Evolutionary conservation across 2,329 filamentous ascomycete species (phyloP).

Genomic region (Bimuria novae-zelandiae): DNA sequence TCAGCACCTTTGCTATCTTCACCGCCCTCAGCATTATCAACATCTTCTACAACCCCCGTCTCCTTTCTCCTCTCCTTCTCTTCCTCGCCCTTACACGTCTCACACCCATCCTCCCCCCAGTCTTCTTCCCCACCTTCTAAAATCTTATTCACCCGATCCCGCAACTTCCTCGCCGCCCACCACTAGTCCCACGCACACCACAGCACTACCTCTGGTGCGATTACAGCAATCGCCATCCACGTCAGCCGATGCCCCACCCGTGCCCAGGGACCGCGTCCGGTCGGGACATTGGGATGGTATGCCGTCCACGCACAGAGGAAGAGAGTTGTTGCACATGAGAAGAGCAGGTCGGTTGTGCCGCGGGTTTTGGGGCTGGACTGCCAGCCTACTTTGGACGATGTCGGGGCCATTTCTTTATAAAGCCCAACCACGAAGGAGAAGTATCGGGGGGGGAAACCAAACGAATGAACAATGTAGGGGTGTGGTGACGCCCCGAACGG

Average conservation of each 20-base stretch:
- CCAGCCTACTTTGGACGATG: constrained; percentile 17
- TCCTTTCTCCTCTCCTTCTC: neutral
- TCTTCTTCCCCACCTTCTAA: neutral
- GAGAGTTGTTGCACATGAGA: constrained; percentile 29
- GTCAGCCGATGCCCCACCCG: constrained; percentile 7
- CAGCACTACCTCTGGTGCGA: constrained; percentile 27
- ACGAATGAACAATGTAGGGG: too few relatives aligned
- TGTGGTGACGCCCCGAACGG: too few relatives aligned
- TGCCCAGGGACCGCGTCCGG: neutral
- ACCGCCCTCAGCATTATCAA: too few relatives aligned
- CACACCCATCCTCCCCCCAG: neutral
- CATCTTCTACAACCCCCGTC: neutral
- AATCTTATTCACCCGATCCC: constrained; percentile 12
- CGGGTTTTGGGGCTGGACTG: constrained; percentile 18
- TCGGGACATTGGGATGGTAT: constrained; percentile 30
- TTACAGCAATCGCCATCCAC: constrained; percentile 27
- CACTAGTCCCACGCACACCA: constrained; percentile 31
- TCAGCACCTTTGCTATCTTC: too few relatives aligned
- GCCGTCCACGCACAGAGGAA: constrained; percentile 32
- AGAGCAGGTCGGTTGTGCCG: constrained; percentile 27
- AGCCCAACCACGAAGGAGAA: too few relatives aligned
- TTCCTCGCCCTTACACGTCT: neutral
- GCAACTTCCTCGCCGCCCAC: constrained; percentile 16
- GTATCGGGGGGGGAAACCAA: too few relatives aligned
- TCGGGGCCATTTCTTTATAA: neutral